phyloP scores from a whole-genome alignment of 257 asterid species.

The Echium plantagineum region DNA sequence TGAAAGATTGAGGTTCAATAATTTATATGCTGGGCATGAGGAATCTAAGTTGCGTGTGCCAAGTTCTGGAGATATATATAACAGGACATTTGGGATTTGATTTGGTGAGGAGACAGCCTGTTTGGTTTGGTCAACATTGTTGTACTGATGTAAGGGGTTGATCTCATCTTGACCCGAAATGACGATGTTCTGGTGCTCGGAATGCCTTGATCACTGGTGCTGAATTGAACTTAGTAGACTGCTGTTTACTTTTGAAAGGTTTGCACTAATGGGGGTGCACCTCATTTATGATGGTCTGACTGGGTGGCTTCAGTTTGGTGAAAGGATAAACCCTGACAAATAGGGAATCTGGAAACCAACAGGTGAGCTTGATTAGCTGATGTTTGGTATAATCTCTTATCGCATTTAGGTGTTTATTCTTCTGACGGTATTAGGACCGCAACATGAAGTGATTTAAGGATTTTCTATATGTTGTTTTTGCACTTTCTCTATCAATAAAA shows the following conservation, averaged over 20 bases:
- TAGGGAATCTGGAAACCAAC: conserved; percentile 45
- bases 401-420: no score
- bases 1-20: conserved; percentile 53
- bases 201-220: conserved; percentile 1
- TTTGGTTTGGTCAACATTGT: conserved; percentile 11
- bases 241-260: conserved; percentile 10
- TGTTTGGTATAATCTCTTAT: no score
- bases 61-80: no score
- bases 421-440: no score
- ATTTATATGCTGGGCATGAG: conserved; percentile 56
- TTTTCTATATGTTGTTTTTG: no score
- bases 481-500: no score
- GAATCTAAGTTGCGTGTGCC: conserved; percentile 63
- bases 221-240: conserved; percentile 4
- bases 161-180: conserved; percentile 5
- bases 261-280: conserved; percentile 2
- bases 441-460: no score
- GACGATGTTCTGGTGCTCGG: neutral
- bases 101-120: conserved; percentile 9
- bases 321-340: conserved; percentile 47
- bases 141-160: conserved; percentile 4
- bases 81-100: conserved; percentile 67
- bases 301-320: conserved; percentile 53
- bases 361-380: conserved; percentile 20
- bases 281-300: conserved; percentile 11